Conservation (phyloP, 257 asterid genomes). For the Nicotiana tomentosiformis region DNA sequence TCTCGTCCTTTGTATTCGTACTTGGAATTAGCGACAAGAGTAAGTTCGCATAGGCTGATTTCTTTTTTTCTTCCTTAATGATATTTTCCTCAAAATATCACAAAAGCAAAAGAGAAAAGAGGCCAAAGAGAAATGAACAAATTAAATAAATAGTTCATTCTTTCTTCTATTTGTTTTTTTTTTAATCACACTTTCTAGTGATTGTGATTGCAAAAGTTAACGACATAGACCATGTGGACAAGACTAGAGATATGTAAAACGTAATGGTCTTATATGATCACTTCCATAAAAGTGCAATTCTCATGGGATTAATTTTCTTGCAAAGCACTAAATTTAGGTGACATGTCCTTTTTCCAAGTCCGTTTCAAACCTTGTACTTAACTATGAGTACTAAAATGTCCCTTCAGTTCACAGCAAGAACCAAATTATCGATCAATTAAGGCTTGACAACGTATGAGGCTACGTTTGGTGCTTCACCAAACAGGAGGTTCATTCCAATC, state of each 20-base stretch:
- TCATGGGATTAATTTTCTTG: not conserved
- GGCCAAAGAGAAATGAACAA: not conserved
- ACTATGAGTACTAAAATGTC: not conserved
- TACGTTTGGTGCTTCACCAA: not conserved
- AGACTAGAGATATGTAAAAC: not conserved
- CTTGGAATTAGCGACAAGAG: not conserved
- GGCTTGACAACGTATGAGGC: not conserved
- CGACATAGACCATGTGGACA: constrained; percentile 1
- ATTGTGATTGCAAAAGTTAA: constrained; percentile 4
- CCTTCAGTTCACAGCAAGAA: constrained; percentile 4
- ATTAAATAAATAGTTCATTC: not conserved
- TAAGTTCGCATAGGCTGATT: too few species aligned
- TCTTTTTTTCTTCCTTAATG: not conserved
- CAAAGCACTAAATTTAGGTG: not conserved
- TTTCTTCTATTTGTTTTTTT: not conserved
- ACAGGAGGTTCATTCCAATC: not conserved
- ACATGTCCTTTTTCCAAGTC: not conserved
- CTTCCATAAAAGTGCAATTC: not conserved
- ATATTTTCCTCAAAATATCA: not conserved
- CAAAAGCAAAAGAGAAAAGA: not conserved
- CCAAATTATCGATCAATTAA: not conserved
- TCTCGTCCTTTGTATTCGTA: not conserved
- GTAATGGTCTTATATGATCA: not conserved
- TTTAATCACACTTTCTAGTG: not conserved
- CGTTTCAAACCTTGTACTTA: constrained; percentile 1